Base-by-base conservation (phyloP, 164 flowering plant species). In the Stephania cephalantha region DNA sequence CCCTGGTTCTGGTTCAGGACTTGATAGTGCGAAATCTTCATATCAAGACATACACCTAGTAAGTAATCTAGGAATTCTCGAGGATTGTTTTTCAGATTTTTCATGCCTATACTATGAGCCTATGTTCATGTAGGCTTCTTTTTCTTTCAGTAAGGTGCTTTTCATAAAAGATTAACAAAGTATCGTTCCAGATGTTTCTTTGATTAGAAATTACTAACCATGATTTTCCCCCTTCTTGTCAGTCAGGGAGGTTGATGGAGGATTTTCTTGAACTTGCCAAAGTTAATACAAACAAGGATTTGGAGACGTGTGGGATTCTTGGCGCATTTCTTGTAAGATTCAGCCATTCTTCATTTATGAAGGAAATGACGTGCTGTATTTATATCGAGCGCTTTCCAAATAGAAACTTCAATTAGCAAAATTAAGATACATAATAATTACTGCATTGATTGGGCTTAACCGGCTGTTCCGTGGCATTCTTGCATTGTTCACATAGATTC, bases 301-400 rank as follows among this genome's bases (percentile, higher is more conserved):
- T 92, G 58, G 95, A 92, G 80, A 92, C 97, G 7, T 92, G 97
- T 81, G 95, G 97, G 22, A 78, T 88, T 80, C 97, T 90, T 70
- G 95, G 90, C 68, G 95, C 94, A 71, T 89, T 79, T 64, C 87
- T 90, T 77, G 97, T 92, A 85, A 89, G 91, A 75, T 73, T 71
- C 22, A 73, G 67, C 20, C 66, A 74, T 68, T 35, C 35, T 4
- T 31, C 25, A 13, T 58, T 2, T 20, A 58, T 58, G 15, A 58
- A 18, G 65, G 8, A 58, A 58, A 58, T 5, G 7, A 58, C 8
- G n/a, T 17, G 65, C 18, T 58, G 22, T 58, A 58, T 15, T 17
- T 20, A 13, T 58, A 9, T 66, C 69, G 30, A 66, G 69, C 25
- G 3, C 22, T 35, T 3, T 30, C 69, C 69, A 66, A 66, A 13